Evolutionary conservation across 2,329 filamentous ascomycete genomes (phyloP), one percentile per base, ranked within the genome.

Genomic region (Zasmidium angulare): DNA sequence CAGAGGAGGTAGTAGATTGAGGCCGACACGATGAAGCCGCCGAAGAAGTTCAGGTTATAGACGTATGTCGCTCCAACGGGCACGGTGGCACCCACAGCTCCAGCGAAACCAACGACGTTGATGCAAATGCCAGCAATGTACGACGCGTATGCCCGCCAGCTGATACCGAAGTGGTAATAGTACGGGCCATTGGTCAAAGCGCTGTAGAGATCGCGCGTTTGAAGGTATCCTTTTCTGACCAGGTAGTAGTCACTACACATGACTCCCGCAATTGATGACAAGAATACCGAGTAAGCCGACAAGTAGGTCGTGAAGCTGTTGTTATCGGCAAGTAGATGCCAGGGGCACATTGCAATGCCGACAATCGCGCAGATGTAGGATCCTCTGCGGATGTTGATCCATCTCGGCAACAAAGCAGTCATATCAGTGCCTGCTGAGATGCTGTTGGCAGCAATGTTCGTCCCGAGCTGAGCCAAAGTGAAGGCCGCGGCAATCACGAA

Each of bases 221-320:
- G 85, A 1, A 95, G 80, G 72, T 92, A 96, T 3, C 93, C 93
- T 59, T 84, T 87, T 59, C 93, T 89, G 3, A 96, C 90, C 57
- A 89, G 63, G 75, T 96, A 97, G 79, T 97, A 97, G 75, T 97
- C 93, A 66, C 82, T 84, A 61, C 54, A 56, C 78, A 96, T 95
- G 64, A 96, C 91, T n/a, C 93, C 93, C 0, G 91, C 92, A 63
- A 97, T 96, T 47, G 89, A 91, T 60, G 89, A 93, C n/a, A 97
- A 83, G 77, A 97, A 97, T 58, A 97, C 91, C 2, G 89, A 92
- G 79, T 96, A 96, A 1, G 93, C 89, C 0, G 90, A 95, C 0
- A 97, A 85, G 72, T 96, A 96, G 2, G 90, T 96, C 0, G 90
- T 95, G 78, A 96, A 96, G 75, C 88, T 87, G 79, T 93, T 96